A percentile compares a stretch with the other conserved stretches of the same genome.
These are phyloP conservation scores for Raphanus sativus DNA, from an alignment of 345 rosid species.

Conservation along the genomic window DNA sequence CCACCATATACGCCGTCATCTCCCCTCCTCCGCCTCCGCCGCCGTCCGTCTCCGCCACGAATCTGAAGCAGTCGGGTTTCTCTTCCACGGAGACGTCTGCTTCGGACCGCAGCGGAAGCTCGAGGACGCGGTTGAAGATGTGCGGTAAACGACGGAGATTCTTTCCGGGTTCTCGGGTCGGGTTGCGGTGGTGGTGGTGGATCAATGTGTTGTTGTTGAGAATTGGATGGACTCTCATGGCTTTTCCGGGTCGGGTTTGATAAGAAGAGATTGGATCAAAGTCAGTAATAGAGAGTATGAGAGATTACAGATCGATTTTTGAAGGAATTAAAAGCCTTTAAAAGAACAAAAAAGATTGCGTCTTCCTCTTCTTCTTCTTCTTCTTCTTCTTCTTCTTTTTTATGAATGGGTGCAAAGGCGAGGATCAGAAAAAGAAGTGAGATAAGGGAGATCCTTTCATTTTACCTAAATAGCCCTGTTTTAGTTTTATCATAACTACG, in stretches of 20 bases:
- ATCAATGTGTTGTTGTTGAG: constrained; percentile 50
- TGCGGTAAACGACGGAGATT: constrained; percentile 89
- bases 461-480: constrained; percentile 15
- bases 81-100: constrained; percentile 90
- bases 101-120: constrained; percentile 86
- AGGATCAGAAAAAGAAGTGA: not conserved
- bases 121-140: constrained; percentile 81
- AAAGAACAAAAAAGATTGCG: constrained; percentile 23
- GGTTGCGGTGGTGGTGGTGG: constrained; percentile 44
- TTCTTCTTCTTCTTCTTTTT: not conserved
- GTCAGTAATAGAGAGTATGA: constrained; percentile 19
- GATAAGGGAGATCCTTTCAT: constrained; percentile 15
- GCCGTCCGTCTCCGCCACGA: constrained; percentile 71
- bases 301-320: not conserved
- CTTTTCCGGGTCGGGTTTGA: constrained; percentile 28
- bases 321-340: constrained; percentile 21
- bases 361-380: not conserved
- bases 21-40: not conserved
- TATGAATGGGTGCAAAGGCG: constrained; percentile 29
- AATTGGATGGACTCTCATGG: constrained; percentile 87
- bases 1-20: constrained; percentile 72
- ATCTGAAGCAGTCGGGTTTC: constrained; percentile 68
- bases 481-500: not conserved
- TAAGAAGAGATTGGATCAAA: constrained; percentile 26
- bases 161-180: constrained; percentile 55